These are phyloP conservation scores for Candida boidinii DNA, from an alignment of 805 yeast genomes.

Conservation along the genomic window DNA sequence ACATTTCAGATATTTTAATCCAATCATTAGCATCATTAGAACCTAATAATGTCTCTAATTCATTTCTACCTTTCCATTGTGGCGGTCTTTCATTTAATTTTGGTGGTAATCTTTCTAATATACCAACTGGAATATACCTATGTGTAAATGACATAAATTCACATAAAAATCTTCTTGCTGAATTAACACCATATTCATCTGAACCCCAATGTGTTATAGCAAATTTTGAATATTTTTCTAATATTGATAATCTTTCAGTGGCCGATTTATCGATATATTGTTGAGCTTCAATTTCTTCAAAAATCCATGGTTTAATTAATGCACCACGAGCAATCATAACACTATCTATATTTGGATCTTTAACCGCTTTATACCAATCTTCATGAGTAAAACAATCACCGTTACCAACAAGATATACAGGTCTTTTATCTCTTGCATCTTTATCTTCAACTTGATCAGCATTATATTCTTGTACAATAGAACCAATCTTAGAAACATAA, in stretches of 20 bases:
- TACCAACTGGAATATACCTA: constrained; percentile 90
- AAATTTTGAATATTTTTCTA: constrained; percentile 60
- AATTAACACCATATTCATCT: constrained; percentile 87
- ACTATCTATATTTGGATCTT: constrained; percentile 68
- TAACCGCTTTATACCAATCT: constrained; percentile 76
- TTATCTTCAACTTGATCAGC: constrained; percentile 52
- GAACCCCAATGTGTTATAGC: constrained; percentile 98
- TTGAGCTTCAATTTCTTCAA: constrained; percentile 85
- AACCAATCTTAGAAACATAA: constrained; percentile 69
- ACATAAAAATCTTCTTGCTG: constrained; percentile 83
- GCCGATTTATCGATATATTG: constrained; percentile 88
- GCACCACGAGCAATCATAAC: constrained; percentile 99
- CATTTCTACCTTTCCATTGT: constrained; percentile 86
- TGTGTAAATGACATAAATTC: constrained; percentile 93
- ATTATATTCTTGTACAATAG: constrained; percentile 51
- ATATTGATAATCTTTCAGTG: constrained; percentile 75
- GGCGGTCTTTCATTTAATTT: constrained; percentile 91
- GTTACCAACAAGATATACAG: constrained; percentile 84
- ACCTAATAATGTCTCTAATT: constrained; percentile 82
- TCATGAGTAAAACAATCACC: constrained; percentile 86
- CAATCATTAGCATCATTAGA: constrained; percentile 84
- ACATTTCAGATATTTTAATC: constrained; percentile 94
- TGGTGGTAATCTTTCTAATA: constrained; percentile 82
- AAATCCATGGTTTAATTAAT: constrained; percentile 96
- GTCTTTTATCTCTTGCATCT: constrained; percentile 44